Percentiles rank a stretch among this genome's conserved stretches.
phyloP scores from a whole-genome alignment of 1,139 yeast species.

The Lodderomyces beijingensis region DNA sequence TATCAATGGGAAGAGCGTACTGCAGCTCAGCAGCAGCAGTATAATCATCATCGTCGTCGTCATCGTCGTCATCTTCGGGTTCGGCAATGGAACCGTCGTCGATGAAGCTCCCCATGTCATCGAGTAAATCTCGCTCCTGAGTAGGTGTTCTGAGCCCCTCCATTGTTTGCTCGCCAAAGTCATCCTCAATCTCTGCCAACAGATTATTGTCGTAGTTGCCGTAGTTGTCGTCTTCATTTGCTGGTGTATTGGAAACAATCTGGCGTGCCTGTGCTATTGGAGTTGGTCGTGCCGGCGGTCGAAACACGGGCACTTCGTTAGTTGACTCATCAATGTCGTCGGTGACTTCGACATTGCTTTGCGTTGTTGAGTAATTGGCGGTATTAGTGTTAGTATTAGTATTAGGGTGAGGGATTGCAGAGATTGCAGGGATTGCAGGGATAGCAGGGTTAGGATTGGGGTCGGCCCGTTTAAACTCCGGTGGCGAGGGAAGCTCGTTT shows the following conservation, averaged over 20 bases:
- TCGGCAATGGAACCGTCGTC: conserved; percentile 17
- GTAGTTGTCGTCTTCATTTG: conserved; percentile 1
- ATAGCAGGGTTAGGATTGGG: not conserved
- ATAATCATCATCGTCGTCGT: conserved; percentile 15
- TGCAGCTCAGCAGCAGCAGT: conserved; percentile 4
- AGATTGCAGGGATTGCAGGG: not conserved
- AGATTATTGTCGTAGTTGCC: conserved; percentile 4
- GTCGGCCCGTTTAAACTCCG: not conserved
- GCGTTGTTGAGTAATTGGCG: not conserved
- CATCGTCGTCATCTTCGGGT: conserved; percentile 15
- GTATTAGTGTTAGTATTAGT: not conserved
- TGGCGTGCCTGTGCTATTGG: conserved; percentile 10
- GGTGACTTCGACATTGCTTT: too few species aligned
- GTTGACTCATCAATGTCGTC: conserved; percentile 4
- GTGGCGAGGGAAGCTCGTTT: not conserved
- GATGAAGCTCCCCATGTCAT: conserved; percentile 34
- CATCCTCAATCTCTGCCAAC: conserved; percentile 29
- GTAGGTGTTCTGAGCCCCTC: conserved; percentile 37
- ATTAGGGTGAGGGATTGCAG: not conserved
- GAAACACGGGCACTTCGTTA: conserved; percentile 4
- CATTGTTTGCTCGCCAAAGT: conserved; percentile 38
- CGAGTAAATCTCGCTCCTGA: conserved; percentile 30
- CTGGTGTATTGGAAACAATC: conserved; percentile 11
- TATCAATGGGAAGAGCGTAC: conserved; percentile 4
- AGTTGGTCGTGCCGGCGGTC: conserved; percentile 7